Evolutionary conservation across 83 land plant species (phyloP), one percentile per base, ranked within the genome.

Genomic region (Isoetes engelmannii): DNA sequence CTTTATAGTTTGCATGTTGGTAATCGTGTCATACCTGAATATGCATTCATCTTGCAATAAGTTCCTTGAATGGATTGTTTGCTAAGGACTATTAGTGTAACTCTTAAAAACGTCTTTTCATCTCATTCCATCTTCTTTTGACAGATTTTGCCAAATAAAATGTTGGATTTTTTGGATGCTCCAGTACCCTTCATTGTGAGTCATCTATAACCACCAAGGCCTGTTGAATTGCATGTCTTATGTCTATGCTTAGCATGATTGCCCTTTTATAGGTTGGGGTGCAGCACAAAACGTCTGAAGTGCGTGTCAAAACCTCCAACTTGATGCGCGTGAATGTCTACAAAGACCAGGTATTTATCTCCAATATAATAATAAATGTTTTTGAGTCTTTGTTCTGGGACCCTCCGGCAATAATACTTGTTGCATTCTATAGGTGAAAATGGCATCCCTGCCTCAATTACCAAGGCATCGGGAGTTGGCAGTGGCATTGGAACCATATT

Each of bases 211-310:
- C 15, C 17, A 12, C 17, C 13, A 12, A 51, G 17, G 10, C 18
- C 28, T 59, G 28, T 37, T 18, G 18, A 8, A 3, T 12, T 59
- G 18, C 19, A 59, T 18, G 17, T 51, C 55, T 51, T 12, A 12
- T 51, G 55, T 12, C 17, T 12, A 17, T 51, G 17, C 15, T 51
- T 12, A 51, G 15, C 17, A 3, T 59, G 28, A 59, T 28, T 28
- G 37, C 37, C 2, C 62, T 59, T 59, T 1, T 59, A 8, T 18
- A 59, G 62, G 62, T 59, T 18, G 62, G 62, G 28, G 62, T 59
- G 10, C 62, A 59, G 28, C 62, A 59, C 62, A 59, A 59, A 59
- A 59, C 28, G 28, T 59, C 62, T 59, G 62, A 59, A 59, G 62
- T 59, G 20, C 62, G 62, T 18, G 12, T 37, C 19, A 59, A 59